Evolutionary conservation across 2,329 filamentous ascomycete species (phyloP).

Genomic region (Fusarium solani-melongenae): DNA sequence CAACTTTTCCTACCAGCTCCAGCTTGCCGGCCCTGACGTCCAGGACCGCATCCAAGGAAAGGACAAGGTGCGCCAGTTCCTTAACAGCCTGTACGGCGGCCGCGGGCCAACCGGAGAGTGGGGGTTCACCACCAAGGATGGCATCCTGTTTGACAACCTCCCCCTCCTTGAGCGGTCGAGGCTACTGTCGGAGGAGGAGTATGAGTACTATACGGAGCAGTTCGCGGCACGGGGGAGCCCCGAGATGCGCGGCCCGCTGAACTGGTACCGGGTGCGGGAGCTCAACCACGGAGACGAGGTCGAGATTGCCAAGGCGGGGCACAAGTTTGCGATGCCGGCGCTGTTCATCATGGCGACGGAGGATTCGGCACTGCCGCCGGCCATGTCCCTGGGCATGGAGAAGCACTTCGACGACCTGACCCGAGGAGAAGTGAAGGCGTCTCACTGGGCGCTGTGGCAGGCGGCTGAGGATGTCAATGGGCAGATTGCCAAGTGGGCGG

Average conservation of each 20-base stretch:
- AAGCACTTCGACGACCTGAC: conserved; percentile 72
- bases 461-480: conserved; percentile 76
- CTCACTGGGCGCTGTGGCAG: conserved; percentile 88
- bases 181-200: conserved; percentile 74
- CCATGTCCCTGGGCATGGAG: conserved; percentile 79
- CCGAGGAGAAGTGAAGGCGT: conserved; percentile 71
- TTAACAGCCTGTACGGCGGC: conserved; percentile 79
- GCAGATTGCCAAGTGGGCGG: conserved; percentile 74
- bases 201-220: conserved; percentile 81
- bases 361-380: conserved; percentile 78
- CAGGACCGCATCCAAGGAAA: conserved; percentile 68
- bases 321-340: conserved; percentile 68
- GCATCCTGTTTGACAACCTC: conserved; percentile 73
- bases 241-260: conserved; percentile 82
- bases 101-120: conserved; percentile 63
- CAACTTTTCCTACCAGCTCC: conserved; percentile 86
- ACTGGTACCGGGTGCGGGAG: conserved; percentile 85
- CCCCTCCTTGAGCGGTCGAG: conserved; percentile 65
- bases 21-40: conserved; percentile 76
- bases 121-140: conserved; percentile 69
- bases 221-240: conserved; percentile 66
- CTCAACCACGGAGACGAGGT: conserved; percentile 83
- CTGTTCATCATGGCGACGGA: conserved; percentile 79
- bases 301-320: conserved; percentile 66
- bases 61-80: conserved; percentile 74